Evolutionary conservation across 441 rosid species (phyloP), one percentile per base, ranked within the genome.

Genomic region (Lepidium campestre): DNA sequence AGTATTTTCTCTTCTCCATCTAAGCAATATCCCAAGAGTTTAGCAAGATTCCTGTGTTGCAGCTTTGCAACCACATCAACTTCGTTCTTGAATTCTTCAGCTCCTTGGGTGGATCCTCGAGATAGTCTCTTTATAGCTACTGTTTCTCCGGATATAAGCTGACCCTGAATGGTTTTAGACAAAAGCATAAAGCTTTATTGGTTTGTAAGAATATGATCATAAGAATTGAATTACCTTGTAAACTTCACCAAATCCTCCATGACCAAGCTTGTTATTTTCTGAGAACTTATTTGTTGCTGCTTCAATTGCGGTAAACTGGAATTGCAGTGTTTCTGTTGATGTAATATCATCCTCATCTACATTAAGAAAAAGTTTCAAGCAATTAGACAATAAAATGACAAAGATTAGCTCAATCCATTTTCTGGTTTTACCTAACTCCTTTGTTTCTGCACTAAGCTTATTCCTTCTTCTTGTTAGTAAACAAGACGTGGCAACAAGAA

Each of bases 201-300:
- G 2, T 10, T 15, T 6, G 27, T 68, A 7, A 31, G 56, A 7
- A 4, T 57, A 44, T 59, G 37, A 52, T 23, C 22, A 53, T 6
- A 52, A 48, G 66, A 27, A 0, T 50, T 42, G 7, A 29, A 13
- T 31, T 60, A 83, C 86, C 83, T 75, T 77, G 72, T 75, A 85
- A 63, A 85, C 90, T 37, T 62, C 75, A 32, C 86, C 84, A 66
- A 84, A 86, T 55, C 91, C 89, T 10, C 92, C 89, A 34, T 32
- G 72, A 19, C 88, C 90, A 55, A 86, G 68, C 74, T 77, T 80
- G 71, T 83, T 82, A 39, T 48, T 55, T 4, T 69, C 65, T 19
- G 80, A 65, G 45, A 85, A 82, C 34, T 70, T 79, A 52, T 80
- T 45, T 11, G 86, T 82, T 1, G 86, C 80, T 42, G 56, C 53